Conservation (phyloP, 176 grass and related monocot species). For the Tuctoria greenei region DNA sequence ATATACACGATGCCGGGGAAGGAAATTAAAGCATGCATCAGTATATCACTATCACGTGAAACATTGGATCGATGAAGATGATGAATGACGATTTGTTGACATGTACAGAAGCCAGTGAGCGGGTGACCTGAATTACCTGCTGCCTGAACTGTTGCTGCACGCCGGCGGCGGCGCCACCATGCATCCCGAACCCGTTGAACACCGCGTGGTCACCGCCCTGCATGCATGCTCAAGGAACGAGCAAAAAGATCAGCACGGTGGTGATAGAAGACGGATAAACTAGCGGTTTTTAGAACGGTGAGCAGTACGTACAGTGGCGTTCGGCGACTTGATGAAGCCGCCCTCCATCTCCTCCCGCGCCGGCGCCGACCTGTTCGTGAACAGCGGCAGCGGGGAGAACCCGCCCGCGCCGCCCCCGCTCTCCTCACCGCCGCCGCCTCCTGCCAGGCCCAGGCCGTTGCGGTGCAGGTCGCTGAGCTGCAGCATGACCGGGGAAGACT, state of each 20-base stretch:
- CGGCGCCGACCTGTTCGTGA: conserved; percentile 45
- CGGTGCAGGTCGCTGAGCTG: conserved; percentile 62
- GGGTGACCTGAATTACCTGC: conserved; percentile 32
- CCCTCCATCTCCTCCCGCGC: conserved; percentile 62
- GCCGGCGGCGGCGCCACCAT: not conserved
- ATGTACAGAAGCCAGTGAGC: not conserved
- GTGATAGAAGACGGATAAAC: not conserved
- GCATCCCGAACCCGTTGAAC: conserved; percentile 54
- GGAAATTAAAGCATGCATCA: not conserved
- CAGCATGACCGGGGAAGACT: conserved; percentile 55
- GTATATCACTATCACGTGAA: not conserved
- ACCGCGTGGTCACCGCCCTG: conserved; percentile 55
- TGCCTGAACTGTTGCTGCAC: conserved; percentile 45
- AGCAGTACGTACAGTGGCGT: conserved; percentile 59
- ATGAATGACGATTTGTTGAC: not conserved
- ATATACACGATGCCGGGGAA: not conserved
- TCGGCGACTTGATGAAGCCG: conserved; percentile 73
- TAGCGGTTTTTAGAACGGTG: no score
- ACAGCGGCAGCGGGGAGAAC: conserved; percentile 59
- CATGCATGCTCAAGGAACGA: not conserved
- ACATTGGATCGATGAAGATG: not conserved
- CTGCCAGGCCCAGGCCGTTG: conserved; percentile 41
- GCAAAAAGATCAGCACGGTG: not conserved
- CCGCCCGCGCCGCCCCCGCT: conserved; percentile 24
- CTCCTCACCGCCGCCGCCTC: conserved; percentile 39